Conservation (phyloP, 1,284 basidiomycete genomes). For the Ceratobasidium sp. region DNA sequence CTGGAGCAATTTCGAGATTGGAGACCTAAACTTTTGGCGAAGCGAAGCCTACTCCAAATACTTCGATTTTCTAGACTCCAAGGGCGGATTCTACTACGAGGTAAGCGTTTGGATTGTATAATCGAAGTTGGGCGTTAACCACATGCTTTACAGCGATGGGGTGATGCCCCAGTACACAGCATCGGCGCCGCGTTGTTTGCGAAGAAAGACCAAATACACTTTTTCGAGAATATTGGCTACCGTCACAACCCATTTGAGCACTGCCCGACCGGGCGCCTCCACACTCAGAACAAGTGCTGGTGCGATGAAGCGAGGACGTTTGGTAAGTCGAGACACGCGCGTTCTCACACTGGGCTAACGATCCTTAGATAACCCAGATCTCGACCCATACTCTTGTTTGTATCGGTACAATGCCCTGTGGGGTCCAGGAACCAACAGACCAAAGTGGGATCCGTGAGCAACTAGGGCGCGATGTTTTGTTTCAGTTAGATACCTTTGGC, state of each 20-base stretch:
- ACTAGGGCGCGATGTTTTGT: not conserved
- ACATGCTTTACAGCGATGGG: slow-evolving; percentile 56
- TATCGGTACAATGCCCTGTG: slow-evolving; percentile 35
- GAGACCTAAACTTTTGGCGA: slow-evolving; percentile 60
- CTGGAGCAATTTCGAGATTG: slow-evolving; percentile 65
- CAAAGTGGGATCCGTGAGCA: slow-evolving; percentile 39
- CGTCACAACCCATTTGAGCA: slow-evolving; percentile 52
- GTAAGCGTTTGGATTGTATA: not conserved
- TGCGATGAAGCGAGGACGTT: slow-evolving; percentile 33
- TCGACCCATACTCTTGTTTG: slow-evolving; percentile 40
- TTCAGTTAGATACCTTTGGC: slow-evolving; percentile 8
- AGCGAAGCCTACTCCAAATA: slow-evolving; percentile 62
- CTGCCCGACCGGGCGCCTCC: slow-evolving; percentile 49
- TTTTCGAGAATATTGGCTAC: slow-evolving; percentile 53
- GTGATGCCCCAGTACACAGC: slow-evolving; percentile 65
- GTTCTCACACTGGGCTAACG: not conserved
- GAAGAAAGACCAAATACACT: slow-evolving; percentile 58
- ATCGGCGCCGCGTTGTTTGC: slow-evolving; percentile 62
- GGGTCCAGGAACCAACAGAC: slow-evolving; percentile 28
- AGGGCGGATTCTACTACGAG: slow-evolving; percentile 64
- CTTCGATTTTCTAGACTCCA: slow-evolving; percentile 64
- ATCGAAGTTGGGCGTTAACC: not conserved
- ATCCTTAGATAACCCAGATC: slow-evolving; percentile 33
- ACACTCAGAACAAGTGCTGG: slow-evolving; percentile 32
- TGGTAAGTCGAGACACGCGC: not conserved